These are phyloP conservation scores for Lachnellula occidentalis DNA, from an alignment of 2,329 filamentous ascomycete species.

Conservation along the genomic window DNA sequence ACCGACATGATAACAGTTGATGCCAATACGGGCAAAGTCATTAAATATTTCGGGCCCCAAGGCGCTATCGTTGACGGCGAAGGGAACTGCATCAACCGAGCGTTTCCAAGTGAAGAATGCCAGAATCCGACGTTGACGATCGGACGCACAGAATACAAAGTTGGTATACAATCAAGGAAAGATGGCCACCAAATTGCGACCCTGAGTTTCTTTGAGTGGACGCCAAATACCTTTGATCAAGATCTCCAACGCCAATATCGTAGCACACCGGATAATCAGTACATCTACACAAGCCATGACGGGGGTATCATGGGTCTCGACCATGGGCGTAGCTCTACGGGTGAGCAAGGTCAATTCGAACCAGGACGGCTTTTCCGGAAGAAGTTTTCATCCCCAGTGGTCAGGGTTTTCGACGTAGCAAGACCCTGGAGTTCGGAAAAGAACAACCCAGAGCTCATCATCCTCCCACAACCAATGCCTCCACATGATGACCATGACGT, in stretches of 20 bases:
- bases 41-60: constrained; percentile 77
- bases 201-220: constrained; percentile 91
- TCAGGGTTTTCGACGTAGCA: constrained; percentile 82
- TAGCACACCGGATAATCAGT: constrained; percentile 75
- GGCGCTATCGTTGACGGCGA: constrained; percentile 63
- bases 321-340: constrained; percentile 38
- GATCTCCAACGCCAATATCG: constrained; percentile 83
- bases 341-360: constrained; percentile 27
- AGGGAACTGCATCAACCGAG: constrained; percentile 65
- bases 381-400: constrained; percentile 71
- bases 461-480: constrained; percentile 79
- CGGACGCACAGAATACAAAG: constrained; percentile 82
- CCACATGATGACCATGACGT: constrained; percentile 45
- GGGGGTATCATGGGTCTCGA: constrained; percentile 80
- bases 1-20: constrained; percentile 86
- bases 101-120: constrained; percentile 62
- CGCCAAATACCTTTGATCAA: constrained; percentile 81
- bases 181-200: constrained; percentile 76
- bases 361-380: constrained; percentile 52
- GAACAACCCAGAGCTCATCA: constrained; percentile 69
- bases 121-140: constrained; percentile 75
- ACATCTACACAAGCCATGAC: constrained; percentile 82
- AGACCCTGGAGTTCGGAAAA: constrained; percentile 62
- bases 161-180: constrained; percentile 73
- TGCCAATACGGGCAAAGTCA: constrained; percentile 73